Evolutionary conservation across 83 land plant species (phyloP), one percentile per base, ranked within the genome.

Genomic region (Thuja plicata): DNA sequence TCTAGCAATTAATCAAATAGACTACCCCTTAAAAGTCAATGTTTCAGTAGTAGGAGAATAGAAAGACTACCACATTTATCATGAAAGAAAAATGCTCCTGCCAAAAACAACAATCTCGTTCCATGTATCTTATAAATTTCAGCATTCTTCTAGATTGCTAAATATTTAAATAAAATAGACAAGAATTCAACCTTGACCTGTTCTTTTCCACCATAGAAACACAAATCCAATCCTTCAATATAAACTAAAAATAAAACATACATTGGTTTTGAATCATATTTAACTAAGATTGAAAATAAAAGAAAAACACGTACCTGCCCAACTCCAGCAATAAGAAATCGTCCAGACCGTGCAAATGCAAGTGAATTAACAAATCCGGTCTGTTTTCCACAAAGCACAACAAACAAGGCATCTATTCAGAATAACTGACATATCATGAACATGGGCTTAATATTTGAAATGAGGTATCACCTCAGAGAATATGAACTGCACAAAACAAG

Each of bases 331-430:
- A 98, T 82, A 41, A 98, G 90, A 87, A 98, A 98, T 78, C 94
- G 92, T 37, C 99, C 99, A 88, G 97, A 95, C 48, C 88, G 93
- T 71, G 99, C 96, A 91, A 98, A 96, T 40, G 94, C 95, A 81
- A 98, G 89, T 27, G 99, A 95, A 87, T 98, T 98, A 32, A 96
- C 96, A 93, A 97, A 98, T 43, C 99, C 99, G 88, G 86, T 93
- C 99, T 98, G 95, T 32, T 85, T 86, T 57, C 73, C 46, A 86
- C 87, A 60, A 30, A 38, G 12, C 52, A 83, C 34, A 46, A 46
- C 30, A 30, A 43, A 48, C 37, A 48, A 83, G 50, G 5, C 57
- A n/a, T 43, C 45, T 46, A 12, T n/a, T 19, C 0, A 1, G 50
- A 46, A 83, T 13, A 48, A 46, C 16, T 45, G 7, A 9, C 45